Evolutionary conservation across 305 asterid genomes (phyloP).

Genomic region (Nicotiana rustica): DNA sequence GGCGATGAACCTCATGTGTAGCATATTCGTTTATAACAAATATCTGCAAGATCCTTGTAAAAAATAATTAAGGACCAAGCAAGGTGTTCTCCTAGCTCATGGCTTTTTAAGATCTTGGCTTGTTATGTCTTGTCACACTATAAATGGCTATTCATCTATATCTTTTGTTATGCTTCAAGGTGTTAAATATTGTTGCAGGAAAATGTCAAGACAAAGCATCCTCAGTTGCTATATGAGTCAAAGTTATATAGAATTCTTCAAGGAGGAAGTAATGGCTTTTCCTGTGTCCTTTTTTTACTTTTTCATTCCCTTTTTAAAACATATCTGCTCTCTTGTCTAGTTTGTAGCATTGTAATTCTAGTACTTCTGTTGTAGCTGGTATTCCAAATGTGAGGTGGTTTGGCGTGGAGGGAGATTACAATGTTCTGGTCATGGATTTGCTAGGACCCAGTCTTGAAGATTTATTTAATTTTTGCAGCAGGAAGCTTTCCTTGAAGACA

Average conservation of each 20-base stretch:
- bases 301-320: neutral
- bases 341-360: slow-evolving; percentile 13
- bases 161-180: slow-evolving; percentile 15
- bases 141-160: slow-evolving; percentile 3
- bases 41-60: neutral
- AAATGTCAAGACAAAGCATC: slow-evolving; percentile 62
- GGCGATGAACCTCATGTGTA: neutral
- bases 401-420: slow-evolving; percentile 58
- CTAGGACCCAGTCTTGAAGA: slow-evolving; percentile 64
- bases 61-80: neutral
- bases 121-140: neutral
- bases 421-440: slow-evolving; percentile 61
- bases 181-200: slow-evolving; percentile 42
- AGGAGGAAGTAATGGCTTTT: slow-evolving; percentile 58
- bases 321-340: slow-evolving; percentile 15
- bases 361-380: slow-evolving; percentile 48
- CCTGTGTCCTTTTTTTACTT: neutral
- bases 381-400: slow-evolving; percentile 57
- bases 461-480: slow-evolving; percentile 57
- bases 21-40: neutral
- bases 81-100: neutral
- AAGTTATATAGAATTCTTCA: slow-evolving; percentile 58
- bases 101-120: slow-evolving; percentile 16
- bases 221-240: slow-evolving; percentile 60
- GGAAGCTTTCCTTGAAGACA: slow-evolving; percentile 59